Conservation (phyloP, 495 filamentous ascomycete species). For the Trichoderma asperelloides region DNA sequence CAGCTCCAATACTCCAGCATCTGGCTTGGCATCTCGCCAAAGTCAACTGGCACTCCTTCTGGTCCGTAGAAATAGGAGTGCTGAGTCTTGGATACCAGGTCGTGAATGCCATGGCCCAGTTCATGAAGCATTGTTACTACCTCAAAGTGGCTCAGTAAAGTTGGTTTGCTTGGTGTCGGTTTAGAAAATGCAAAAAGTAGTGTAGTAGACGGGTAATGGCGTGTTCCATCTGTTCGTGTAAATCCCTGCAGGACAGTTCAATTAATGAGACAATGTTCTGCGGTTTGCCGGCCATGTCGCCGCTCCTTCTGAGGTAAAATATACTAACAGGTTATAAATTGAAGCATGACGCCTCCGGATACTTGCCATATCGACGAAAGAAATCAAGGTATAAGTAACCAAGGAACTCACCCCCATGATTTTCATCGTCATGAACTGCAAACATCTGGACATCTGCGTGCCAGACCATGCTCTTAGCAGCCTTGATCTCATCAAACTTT, state of each 20-base stretch:
- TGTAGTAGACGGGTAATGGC: slow-evolving; percentile 60
- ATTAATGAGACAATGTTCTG: not conserved
- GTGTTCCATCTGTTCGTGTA: slow-evolving; percentile 46
- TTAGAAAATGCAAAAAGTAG: slow-evolving; percentile 67
- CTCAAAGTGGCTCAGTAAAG: slow-evolving; percentile 62
- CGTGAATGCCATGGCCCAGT: slow-evolving; percentile 67
- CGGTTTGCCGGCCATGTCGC: too few species aligned
- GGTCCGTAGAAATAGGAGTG: slow-evolving; percentile 70
- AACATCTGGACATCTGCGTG: slow-evolving; percentile 62
- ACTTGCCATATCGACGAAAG: slow-evolving; percentile 58
- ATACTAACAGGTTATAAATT: slow-evolving; percentile 37
- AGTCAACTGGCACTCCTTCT: slow-evolving; percentile 39
- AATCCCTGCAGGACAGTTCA: slow-evolving; percentile 33
- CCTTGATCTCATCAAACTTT: slow-evolving; percentile 43
- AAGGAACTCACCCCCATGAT: slow-evolving; percentile 55
- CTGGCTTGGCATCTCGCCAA: slow-evolving; percentile 63
- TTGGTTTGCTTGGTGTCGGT: slow-evolving; percentile 59
- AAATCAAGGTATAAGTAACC: slow-evolving; percentile 67
- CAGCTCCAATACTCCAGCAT: slow-evolving; percentile 77
- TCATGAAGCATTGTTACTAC: slow-evolving; percentile 68
- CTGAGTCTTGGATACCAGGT: slow-evolving; percentile 54
- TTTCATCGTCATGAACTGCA: slow-evolving; percentile 62
- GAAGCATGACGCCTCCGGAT: slow-evolving; percentile 48
- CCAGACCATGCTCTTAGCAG: slow-evolving; percentile 55
- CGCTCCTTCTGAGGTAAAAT: not conserved